phyloP scores from a whole-genome alignment of 768 basidiomycete species.

The Russula abietina region DNA sequence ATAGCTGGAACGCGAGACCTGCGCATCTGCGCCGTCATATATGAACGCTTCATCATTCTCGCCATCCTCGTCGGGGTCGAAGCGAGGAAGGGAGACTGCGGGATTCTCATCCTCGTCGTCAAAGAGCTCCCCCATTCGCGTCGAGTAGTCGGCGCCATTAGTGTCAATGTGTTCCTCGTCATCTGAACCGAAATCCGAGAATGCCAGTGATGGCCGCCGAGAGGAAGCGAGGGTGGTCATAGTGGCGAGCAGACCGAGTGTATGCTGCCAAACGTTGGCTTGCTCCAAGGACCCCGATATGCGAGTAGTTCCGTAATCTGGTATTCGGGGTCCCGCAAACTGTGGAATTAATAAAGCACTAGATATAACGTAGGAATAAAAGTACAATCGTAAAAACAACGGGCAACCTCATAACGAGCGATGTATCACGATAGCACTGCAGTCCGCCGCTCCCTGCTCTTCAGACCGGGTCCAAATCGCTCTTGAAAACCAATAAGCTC shows the following conservation, averaged over 20 bases:
- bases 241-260: not conserved
- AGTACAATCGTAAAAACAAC: constrained; percentile 19
- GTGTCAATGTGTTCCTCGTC: constrained; percentile 40
- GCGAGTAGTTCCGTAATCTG: not conserved
- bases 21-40: constrained; percentile 66
- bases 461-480: constrained; percentile 60
- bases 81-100: not conserved
- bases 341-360: constrained; percentile 15
- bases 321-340: not conserved
- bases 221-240: constrained; percentile 11
- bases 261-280: not conserved
- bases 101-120: constrained; percentile 33
- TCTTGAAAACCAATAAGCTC: constrained; percentile 88
- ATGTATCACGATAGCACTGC: constrained; percentile 29
- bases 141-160: constrained; percentile 52
- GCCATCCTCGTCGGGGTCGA: constrained; percentile 29
- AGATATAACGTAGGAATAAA: constrained; percentile 25
- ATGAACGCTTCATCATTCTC: constrained; percentile 56
- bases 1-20: constrained; percentile 47
- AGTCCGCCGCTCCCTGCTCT: constrained; percentile 36
- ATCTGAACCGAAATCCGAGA: constrained; percentile 38
- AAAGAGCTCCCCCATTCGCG: constrained; percentile 64
- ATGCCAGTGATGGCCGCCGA: constrained; percentile 28
- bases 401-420: not conserved
- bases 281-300: not conserved